These are phyloP conservation scores for Dactylellina sp. DNA, from an alignment of 2,329 filamentous ascomycete species.

Conservation along the genomic window DNA sequence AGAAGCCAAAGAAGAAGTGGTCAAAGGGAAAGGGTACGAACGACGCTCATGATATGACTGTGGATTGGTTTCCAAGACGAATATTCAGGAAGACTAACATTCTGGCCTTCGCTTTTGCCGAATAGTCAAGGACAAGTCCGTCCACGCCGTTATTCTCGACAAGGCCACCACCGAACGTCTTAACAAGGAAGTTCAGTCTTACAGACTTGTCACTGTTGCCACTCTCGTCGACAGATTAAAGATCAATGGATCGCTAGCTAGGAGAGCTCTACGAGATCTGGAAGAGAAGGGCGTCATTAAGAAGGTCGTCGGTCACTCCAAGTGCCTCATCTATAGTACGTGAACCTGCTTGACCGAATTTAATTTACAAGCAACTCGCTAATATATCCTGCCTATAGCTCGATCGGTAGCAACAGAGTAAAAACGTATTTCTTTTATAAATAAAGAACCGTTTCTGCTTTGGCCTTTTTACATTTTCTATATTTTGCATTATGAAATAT, in stretches of 20 bases:
- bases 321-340: slow-evolving; percentile 97
- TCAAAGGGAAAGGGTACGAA: slow-evolving; percentile 72
- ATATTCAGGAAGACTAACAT: slow-evolving; percentile 66
- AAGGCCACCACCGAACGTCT: slow-evolving; percentile 98
- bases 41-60: slow-evolving; percentile 30
- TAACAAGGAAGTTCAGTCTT: slow-evolving; percentile 99
- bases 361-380: slow-evolving; percentile 2
- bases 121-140: slow-evolving; percentile 99
- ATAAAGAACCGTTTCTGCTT: slow-evolving; percentile 47
- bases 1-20: slow-evolving; percentile 89
- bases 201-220: slow-evolving; percentile 98
- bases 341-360: no score
- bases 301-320: slow-evolving; percentile 95
- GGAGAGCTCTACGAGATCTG: slow-evolving; percentile 87
- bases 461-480: slow-evolving; percentile 27
- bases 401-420: slow-evolving; percentile 56
- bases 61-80: not conserved
- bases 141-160: slow-evolving; percentile 99
- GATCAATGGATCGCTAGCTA: slow-evolving; percentile 98
- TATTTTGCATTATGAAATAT: slow-evolving; percentile 47
- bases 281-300: slow-evolving; percentile 99
- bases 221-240: slow-evolving; percentile 99
- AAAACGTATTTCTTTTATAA: slow-evolving; percentile 46
- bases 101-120: slow-evolving; percentile 60
- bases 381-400: slow-evolving; percentile 27